A percentile compares a stretch with the other conserved stretches of the same genome.
These are phyloP conservation scores for Zygnema circumcarinatum DNA, from an alignment of 139 green algal genomes.

Conservation along the genomic window DNA sequence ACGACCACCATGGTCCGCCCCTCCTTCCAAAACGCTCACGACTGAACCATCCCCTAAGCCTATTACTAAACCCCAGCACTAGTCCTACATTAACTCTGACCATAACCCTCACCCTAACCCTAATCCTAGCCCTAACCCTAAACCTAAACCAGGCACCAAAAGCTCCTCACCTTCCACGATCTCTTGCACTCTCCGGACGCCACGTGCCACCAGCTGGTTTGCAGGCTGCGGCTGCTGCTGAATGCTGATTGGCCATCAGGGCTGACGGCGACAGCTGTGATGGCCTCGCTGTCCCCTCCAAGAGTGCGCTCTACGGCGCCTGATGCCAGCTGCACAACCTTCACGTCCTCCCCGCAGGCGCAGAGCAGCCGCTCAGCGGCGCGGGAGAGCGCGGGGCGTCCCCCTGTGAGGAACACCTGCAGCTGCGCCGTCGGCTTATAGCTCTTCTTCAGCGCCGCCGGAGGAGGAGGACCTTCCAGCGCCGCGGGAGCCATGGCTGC, in stretches of 20 bases:
- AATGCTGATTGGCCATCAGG: constrained; percentile 77
- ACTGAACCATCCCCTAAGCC: not conserved
- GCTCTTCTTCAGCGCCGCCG: constrained; percentile 78
- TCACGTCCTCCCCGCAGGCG: constrained; percentile 85
- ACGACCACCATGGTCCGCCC: no score
- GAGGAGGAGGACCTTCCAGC: no score
- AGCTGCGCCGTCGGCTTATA: constrained; percentile 76
- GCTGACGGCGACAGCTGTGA: constrained; percentile 83
- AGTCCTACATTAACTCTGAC: no score
- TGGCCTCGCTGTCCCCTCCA: constrained; percentile 81
- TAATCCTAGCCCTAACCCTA: no score
- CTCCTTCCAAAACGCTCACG: not conserved
- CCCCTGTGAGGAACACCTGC: constrained; percentile 90
- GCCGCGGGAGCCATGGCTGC: no score
- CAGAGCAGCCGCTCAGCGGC: constrained; percentile 77
- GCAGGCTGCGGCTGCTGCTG: constrained; percentile 79
- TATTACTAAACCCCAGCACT: not conserved
- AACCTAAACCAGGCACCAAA: no score
- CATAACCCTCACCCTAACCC: no score
- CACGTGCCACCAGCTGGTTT: constrained; percentile 74
- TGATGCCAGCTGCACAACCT: constrained; percentile 69
- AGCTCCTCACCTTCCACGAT: constrained; percentile 46
- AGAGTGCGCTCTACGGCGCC: constrained; percentile 32
- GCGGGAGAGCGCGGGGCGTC: constrained; percentile 67
- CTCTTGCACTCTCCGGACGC: constrained; percentile 60